Percentiles rank a stretch among this genome's conserved stretches.
Conservation (phyloP, 441 rosid species). For the Adansonia gregorii region DNA sequence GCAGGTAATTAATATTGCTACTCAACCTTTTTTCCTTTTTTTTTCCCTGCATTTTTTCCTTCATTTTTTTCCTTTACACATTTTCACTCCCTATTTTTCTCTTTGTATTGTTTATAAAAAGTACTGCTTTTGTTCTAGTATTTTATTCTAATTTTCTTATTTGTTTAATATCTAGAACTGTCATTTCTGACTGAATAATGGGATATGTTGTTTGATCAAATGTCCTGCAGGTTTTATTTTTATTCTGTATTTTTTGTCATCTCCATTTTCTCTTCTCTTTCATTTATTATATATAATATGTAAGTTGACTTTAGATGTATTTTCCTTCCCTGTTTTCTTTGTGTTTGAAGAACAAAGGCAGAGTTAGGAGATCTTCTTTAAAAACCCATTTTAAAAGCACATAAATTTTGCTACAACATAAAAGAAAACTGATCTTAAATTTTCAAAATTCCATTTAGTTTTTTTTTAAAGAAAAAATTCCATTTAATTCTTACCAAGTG, state of each 20-base stretch:
- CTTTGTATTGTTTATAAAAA: neutral
- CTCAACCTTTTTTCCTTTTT: neutral
- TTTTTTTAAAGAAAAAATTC: neutral
- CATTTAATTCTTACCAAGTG: neutral
- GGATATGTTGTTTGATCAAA: neutral
- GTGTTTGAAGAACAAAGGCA: neutral
- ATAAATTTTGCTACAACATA: neutral
- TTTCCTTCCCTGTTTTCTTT: neutral
- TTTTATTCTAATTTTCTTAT: neutral
- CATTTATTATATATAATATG: neutral
- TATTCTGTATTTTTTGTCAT: neutral
- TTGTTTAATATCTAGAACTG: neutral
- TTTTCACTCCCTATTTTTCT: neutral
- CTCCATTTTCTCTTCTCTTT: slow-evolving; percentile 8
- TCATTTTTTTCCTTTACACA: neutral
- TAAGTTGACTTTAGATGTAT: neutral
- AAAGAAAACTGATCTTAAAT: neutral
- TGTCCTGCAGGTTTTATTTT: neutral
- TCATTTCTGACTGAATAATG: neutral
- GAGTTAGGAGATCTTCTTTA: neutral
- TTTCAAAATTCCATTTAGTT: neutral
- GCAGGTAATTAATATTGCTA: slow-evolving; percentile 49
- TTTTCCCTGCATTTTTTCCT: neutral
- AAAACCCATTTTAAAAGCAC: neutral
- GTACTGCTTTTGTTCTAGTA: neutral